Percentiles rank a stretch among this genome's conserved stretches.
Evolutionary conservation across 2,329 filamentous ascomycete genomes (phyloP).

Genomic region (Claviceps monticola): DNA sequence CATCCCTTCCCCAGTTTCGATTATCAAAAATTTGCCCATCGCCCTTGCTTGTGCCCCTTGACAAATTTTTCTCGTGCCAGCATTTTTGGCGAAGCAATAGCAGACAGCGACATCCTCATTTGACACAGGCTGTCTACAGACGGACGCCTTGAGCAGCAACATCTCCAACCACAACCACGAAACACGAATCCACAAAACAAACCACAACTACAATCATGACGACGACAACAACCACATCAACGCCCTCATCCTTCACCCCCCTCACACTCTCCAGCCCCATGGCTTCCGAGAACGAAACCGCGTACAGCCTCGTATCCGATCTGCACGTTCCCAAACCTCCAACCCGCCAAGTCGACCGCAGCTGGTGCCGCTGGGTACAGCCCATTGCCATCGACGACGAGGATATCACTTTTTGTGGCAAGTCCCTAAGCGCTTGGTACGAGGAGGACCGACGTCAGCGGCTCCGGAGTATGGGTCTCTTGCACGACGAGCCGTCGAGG

Average conservation of each 20-base stretch:
- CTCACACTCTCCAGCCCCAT: constrained; percentile 3
- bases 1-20: no score
- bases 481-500: constrained; percentile 7
- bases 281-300: constrained; percentile 10
- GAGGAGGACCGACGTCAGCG: constrained; percentile 30
- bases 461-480: constrained; percentile 12
- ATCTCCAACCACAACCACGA: not conserved
- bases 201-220: not conserved
- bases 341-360: constrained; percentile 20
- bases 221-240: not conserved
- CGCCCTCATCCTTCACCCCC: not conserved
- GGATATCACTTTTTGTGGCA: constrained; percentile 46
- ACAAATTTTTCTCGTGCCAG: no score
- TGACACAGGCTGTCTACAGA: no score
- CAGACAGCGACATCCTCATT: no score
- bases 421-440: constrained; percentile 45
- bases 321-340: constrained; percentile 19
- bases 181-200: not conserved
- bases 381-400: constrained; percentile 47
- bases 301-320: constrained; percentile 21
- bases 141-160: not conserved
- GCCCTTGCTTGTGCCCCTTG: no score
- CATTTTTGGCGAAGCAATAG: no score
- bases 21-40: no score
- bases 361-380: constrained; percentile 32